These are phyloP conservation scores for Phytopythium helicoides DNA, from an alignment of 352 stramenopile genomes.

Conservation along the genomic window DNA sequence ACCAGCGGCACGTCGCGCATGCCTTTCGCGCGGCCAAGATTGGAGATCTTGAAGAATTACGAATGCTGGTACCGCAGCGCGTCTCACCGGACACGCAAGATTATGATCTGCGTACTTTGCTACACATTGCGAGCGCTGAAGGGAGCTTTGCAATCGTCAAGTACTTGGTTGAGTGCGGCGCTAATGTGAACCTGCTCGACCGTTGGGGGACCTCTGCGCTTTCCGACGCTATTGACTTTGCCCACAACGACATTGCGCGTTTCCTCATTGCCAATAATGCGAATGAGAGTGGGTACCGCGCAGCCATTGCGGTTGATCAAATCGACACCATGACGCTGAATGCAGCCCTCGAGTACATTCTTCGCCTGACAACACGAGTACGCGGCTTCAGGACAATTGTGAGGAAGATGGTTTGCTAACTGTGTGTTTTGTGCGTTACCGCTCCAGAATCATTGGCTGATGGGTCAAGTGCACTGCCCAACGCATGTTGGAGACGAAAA, in stretches of 20 bases:
- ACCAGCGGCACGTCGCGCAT: slow-evolving; percentile 42
- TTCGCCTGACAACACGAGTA: slow-evolving; percentile 64
- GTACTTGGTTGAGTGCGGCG: slow-evolving; percentile 64
- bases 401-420: neutral
- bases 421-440: neutral
- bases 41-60: slow-evolving; percentile 43
- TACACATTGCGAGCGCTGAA: slow-evolving; percentile 76
- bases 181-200: slow-evolving; percentile 78
- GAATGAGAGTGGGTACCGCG: slow-evolving; percentile 58
- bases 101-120: slow-evolving; percentile 67
- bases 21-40: slow-evolving; percentile 59
- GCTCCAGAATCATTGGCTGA: slow-evolving; percentile 56
- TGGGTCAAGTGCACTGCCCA: slow-evolving; percentile 74
- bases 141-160: slow-evolving; percentile 50
- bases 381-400: neutral
- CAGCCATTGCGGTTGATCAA: slow-evolving; percentile 51
- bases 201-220: slow-evolving; percentile 75
- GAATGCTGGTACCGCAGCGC: slow-evolving; percentile 46
- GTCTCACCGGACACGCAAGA: slow-evolving; percentile 73
- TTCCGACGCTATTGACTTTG: slow-evolving; percentile 75
- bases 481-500: slow-evolving; percentile 54
- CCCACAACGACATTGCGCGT: slow-evolving; percentile 69
- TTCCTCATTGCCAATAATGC: slow-evolving; percentile 64
- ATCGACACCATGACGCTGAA: slow-evolving; percentile 61
- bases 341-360: slow-evolving; percentile 58